Percentiles rank a stretch among this genome's conserved stretches.
Conservation (phyloP, 2,329 filamentous ascomycete genomes). For the Fusarium vanettenii region DNA sequence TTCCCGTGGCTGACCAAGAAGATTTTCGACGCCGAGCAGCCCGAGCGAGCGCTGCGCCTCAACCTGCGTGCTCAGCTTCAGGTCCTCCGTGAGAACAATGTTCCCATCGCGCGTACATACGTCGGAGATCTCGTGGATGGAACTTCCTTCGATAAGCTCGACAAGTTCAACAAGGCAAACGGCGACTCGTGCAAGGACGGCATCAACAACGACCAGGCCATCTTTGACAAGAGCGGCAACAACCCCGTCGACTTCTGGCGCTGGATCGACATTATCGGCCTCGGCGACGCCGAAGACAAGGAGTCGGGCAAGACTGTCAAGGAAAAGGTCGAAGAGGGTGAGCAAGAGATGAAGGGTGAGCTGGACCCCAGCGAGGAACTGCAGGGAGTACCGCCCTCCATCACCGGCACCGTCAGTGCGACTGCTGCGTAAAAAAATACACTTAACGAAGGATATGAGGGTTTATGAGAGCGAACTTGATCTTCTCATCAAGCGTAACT, state of each 20-base stretch:
- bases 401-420: slow-evolving; percentile 20
- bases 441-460: slow-evolving; percentile 4
- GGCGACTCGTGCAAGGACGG: slow-evolving; percentile 48
- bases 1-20: slow-evolving; percentile 77
- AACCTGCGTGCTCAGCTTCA: slow-evolving; percentile 71
- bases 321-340: slow-evolving; percentile 50
- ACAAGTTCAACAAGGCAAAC: slow-evolving; percentile 31
- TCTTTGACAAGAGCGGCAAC: slow-evolving; percentile 58
- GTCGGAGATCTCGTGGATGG: slow-evolving; percentile 63
- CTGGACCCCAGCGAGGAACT: slow-evolving; percentile 49
- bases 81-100: slow-evolving; percentile 61
- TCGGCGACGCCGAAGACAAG: slow-evolving; percentile 51
- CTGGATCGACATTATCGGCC: slow-evolving; percentile 64
- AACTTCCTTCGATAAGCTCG: slow-evolving; percentile 51
- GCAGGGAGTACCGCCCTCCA: not conserved
- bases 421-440: slow-evolving; percentile 29
- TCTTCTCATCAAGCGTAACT: slow-evolving; percentile 5
- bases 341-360: slow-evolving; percentile 50
- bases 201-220: slow-evolving; percentile 60
- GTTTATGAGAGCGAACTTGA: slow-evolving; percentile 33
- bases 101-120: slow-evolving; percentile 63
- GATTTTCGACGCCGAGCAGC: slow-evolving; percentile 67
- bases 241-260: slow-evolving; percentile 60
- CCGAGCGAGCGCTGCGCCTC: slow-evolving; percentile 68
- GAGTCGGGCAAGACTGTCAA: slow-evolving; percentile 45